phyloP scores from a whole-genome alignment of 1,284 basidiomycete species.

The Tetrapyrgos nigripes region DNA sequence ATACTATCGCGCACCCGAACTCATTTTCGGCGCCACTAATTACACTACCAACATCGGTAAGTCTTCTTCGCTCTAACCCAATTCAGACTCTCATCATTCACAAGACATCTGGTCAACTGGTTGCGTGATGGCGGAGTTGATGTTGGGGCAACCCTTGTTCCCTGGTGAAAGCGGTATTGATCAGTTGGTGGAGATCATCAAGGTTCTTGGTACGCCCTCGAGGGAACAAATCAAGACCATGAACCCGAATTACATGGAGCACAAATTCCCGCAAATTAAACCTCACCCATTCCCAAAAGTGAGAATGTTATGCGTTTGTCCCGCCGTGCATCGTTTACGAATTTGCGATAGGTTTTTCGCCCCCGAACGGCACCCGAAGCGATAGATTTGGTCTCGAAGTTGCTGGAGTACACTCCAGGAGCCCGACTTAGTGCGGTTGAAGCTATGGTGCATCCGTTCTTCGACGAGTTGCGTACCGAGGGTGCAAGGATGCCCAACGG shows the following conservation, averaged over 20 bases:
- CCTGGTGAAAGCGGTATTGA: constrained; percentile 99
- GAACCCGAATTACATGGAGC: constrained; percentile 99
- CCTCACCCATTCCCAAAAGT: constrained; percentile 96
- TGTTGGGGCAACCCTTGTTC: constrained; percentile 99
- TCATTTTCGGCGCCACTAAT: constrained; percentile 99
- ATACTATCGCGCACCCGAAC: constrained; percentile 98
- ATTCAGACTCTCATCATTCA: constrained; percentile 16
- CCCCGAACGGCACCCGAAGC: constrained; percentile 96
- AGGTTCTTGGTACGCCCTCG: constrained; percentile 97
- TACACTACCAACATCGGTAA: constrained; percentile 99
- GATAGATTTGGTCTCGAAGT: constrained; percentile 93
- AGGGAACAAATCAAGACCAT: constrained; percentile 99
- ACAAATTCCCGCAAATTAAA: constrained; percentile 99
- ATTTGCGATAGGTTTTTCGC: constrained; percentile 85
- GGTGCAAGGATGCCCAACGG: constrained; percentile 96
- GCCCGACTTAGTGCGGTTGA: constrained; percentile 92
- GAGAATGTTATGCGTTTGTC: constrained; percentile 20
- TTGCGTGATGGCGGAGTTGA: constrained; percentile 99
- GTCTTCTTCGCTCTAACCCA: constrained; percentile 34
- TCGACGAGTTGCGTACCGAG: constrained; percentile 92
- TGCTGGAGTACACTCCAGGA: constrained; percentile 97
- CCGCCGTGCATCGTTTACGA: constrained; percentile 6
- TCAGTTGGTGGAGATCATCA: constrained; percentile 99
- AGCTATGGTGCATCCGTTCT: constrained; percentile 96
- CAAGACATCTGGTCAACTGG: constrained; percentile 99